A percentile compares a stretch with the other conserved stretches of the same genome.
Conservation (phyloP, 805 yeast species). For the Candida krabiensis region DNA sequence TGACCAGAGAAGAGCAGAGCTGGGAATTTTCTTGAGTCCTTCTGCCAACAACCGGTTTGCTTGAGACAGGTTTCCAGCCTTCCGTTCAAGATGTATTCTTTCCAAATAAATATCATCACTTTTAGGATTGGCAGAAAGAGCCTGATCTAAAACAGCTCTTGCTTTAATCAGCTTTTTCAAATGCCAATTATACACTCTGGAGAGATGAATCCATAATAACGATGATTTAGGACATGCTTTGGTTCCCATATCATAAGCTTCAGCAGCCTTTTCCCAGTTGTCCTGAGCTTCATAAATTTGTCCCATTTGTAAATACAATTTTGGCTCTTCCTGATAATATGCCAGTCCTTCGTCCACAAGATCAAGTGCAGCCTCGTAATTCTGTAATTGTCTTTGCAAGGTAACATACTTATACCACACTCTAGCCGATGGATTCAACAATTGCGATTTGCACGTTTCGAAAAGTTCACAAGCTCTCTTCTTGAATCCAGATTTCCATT, state of each 20-base stretch:
- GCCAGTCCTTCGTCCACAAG: constrained; percentile 47
- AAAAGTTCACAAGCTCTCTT: constrained; percentile 39
- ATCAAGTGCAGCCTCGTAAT: constrained; percentile 37
- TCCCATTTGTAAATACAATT: constrained; percentile 62
- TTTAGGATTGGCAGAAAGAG: constrained; percentile 49
- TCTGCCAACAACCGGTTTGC: constrained; percentile 55
- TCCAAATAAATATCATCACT: constrained; percentile 58
- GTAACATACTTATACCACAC: constrained; percentile 64
- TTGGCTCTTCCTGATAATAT: constrained; percentile 47
- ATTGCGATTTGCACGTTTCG: constrained; percentile 18
- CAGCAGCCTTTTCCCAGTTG: constrained; percentile 43
- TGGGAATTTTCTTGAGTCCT: constrained; percentile 60
- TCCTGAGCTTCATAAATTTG: constrained; percentile 44
- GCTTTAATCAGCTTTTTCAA: constrained; percentile 53
- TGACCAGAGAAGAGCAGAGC: constrained; percentile 64
- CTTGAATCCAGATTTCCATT: constrained; percentile 40
- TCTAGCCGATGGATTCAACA: constrained; percentile 38
- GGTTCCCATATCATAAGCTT: constrained; percentile 49
- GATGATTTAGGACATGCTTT: constrained; percentile 43
- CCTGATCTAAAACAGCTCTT: constrained; percentile 71
- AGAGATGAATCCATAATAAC: constrained; percentile 54
- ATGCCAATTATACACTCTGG: constrained; percentile 45
- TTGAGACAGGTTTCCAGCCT: constrained; percentile 46
- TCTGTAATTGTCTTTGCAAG: constrained; percentile 42
- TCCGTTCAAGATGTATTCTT: constrained; percentile 56